Evolutionary conservation across 768 basidiomycete genomes (phyloP), one percentile per base, ranked within the genome.

Genomic region (Podaxis sp.): DNA sequence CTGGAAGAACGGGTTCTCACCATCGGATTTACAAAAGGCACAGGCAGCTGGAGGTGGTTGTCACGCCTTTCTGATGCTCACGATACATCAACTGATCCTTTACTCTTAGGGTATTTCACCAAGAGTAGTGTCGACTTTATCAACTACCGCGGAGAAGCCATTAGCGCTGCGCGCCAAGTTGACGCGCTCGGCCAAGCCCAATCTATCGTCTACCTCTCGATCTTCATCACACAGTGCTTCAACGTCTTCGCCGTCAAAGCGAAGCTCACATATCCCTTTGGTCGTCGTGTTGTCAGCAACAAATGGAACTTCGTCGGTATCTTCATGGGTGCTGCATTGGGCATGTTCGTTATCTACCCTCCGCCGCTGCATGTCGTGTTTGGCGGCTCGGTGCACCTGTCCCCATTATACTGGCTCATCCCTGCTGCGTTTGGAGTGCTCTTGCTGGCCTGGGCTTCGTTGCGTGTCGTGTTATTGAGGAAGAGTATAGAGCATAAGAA

Each of bases 201-300:
- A 69, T 84, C 84, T 0, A 88, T 89, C 80, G 82, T 85, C 42
- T 88, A 87, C 68, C 76, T 88, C n/a, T 84, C 84, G 3, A 78
- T 89, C 38, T 88, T 88, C 76, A 86, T 88, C 65, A 80, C 77
- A 15, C 87, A 88, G 69, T 88, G 86, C 70, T 88, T 87, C 77
- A 88, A 88, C 67, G 87, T 88, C 33, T 88, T 87, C 66, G 86
- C 86, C 0, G 87, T 89, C 38, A 88, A 87, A 75, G 86, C 87
- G 30, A 81, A 78, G 63, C 81, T 87, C 68, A 77, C 79, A 9
- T 83, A 80, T 72, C 88, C 88, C n/a, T 89, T 89, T 74, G 87
- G 87, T 56, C 77, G 72, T 52, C 78, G 77, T 33, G 76, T 81
- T 44, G 70, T 88, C 55, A 76, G 80, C 52, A 89, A 89, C 76